phyloP scores from a whole-genome alignment of 129 eudicot species.

The Arctium minus region DNA sequence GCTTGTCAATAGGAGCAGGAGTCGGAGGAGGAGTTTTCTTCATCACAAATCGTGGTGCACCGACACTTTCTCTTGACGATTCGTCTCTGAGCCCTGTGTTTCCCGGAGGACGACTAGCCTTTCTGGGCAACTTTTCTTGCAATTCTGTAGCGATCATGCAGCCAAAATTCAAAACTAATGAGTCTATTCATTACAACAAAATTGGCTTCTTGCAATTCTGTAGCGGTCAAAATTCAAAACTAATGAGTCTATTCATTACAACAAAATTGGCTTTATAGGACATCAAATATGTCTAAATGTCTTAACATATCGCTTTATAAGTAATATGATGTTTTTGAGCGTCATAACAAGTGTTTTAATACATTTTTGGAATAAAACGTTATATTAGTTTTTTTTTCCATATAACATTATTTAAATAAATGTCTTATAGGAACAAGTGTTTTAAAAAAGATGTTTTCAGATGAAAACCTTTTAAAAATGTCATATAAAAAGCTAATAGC shows the following conservation, averaged over 20 bases:
- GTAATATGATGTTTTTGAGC: neutral
- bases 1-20: conserved; percentile 35
- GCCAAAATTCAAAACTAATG: neutral
- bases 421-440: neutral
- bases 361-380: neutral
- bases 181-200: neutral
- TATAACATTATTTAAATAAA: neutral
- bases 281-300: neutral
- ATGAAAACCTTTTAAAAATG: neutral
- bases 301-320: neutral
- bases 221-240: neutral
- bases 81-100: conserved; percentile 9
- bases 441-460: no score
- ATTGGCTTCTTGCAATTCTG: conserved; percentile 18
- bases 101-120: conserved; percentile 24
- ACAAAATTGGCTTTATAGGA: neutral
- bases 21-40: conserved; percentile 14
- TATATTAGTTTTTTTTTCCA: neutral
- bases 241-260: neutral
- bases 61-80: conserved; percentile 2
- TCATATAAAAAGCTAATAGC: neutral
- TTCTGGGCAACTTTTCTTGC: conserved; percentile 42
- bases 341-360: no score
- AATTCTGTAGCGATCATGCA: conserved; percentile 12
- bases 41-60: conserved; percentile 23